A percentile compares a stretch with the other conserved stretches of the same genome.
These are phyloP conservation scores for Talaromyces sp. DNA, from an alignment of 2,329 filamentous ascomycete genomes.

Conservation along the genomic window DNA sequence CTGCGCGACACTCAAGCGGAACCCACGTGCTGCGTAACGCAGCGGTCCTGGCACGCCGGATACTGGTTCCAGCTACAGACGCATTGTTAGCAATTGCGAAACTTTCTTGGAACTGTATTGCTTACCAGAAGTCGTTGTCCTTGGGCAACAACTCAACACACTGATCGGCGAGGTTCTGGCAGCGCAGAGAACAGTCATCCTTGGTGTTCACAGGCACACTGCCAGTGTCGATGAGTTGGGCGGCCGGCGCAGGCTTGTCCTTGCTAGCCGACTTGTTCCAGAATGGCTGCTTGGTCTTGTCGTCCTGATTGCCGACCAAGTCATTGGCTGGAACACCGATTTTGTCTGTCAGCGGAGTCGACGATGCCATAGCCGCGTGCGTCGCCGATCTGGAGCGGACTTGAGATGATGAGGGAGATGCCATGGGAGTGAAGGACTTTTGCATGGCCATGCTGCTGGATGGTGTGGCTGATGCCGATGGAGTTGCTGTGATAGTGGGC, in stretches of 20 bases:
- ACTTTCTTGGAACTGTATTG: neutral
- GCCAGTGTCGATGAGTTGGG: neutral
- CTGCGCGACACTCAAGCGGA: neutral
- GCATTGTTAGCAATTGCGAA: neutral
- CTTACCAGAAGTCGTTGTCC: slow-evolving; percentile 11
- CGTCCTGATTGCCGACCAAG: neutral
- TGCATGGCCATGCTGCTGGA: neutral
- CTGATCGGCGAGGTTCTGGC: slow-evolving; percentile 4
- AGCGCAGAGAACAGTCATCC: slow-evolving; percentile 8
- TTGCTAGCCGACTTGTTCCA: slow-evolving; percentile 2
- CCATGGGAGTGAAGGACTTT: neutral
- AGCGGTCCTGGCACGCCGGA: slow-evolving; percentile 9
- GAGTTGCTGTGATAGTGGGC: neutral
- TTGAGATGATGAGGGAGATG: neutral
- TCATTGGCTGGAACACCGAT: neutral
- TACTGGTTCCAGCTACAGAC: slow-evolving; percentile 4
- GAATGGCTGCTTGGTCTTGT: neutral
- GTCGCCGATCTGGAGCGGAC: neutral
- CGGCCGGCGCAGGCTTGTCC: neutral
- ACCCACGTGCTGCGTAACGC: slow-evolving; percentile 7
- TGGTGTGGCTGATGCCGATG: neutral
- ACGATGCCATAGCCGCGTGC: neutral
- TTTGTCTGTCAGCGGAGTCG: neutral
- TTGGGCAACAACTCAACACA: slow-evolving; percentile 6
- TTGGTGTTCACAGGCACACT: slow-evolving; percentile 1